phyloP scores from a whole-genome alignment of 768 basidiomycete genomes.

The Phallus indusiatus region DNA sequence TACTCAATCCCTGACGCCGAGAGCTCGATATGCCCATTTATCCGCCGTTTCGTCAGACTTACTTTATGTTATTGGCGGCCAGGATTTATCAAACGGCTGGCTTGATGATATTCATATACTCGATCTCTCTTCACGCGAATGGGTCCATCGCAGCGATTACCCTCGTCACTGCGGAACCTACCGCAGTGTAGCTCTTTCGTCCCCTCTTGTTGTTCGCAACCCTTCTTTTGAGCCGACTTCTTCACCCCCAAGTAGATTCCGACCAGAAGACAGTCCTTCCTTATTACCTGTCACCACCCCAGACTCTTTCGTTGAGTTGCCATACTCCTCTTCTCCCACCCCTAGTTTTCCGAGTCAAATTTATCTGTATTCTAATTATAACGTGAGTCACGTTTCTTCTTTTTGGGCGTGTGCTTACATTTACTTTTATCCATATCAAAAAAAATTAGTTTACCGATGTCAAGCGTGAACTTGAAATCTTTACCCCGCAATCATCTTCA shows the following conservation, averaged over 20 bases:
- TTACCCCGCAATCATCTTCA: slow-evolving; percentile 58
- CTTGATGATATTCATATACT: slow-evolving; percentile 88
- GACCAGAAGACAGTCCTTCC: slow-evolving; percentile 44
- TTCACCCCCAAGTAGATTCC: slow-evolving; percentile 19
- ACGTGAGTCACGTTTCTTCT: slow-evolving; percentile 40
- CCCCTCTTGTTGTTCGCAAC: slow-evolving; percentile 52
- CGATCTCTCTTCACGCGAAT: slow-evolving; percentile 61
- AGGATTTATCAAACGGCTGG: slow-evolving; percentile 90
- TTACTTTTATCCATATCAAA: not conserved
- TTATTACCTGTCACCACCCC: slow-evolving; percentile 15
- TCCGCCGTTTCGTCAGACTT: slow-evolving; percentile 78
- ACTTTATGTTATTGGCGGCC: slow-evolving; percentile 89
- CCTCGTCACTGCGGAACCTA: slow-evolving; percentile 96
- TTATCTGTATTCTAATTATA: slow-evolving; percentile 92
- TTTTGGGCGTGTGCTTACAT: slow-evolving; percentile 10
- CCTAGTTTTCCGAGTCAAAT: slow-evolving; percentile 79
- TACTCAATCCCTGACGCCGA: slow-evolving; percentile 51
- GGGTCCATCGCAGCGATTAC: slow-evolving; percentile 75
- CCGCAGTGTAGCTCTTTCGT: slow-evolving; percentile 82
- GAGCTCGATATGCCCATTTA: slow-evolving; percentile 89
- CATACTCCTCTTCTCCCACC: slow-evolving; percentile 64
- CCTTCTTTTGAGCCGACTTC: slow-evolving; percentile 46
- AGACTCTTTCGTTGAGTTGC: slow-evolving; percentile 55
- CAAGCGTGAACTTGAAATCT: slow-evolving; percentile 87
- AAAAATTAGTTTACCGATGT: slow-evolving; percentile 88